Percentiles rank a stretch among this genome's conserved stretches.
Evolutionary conservation across 176 grass and related monocot genomes (phyloP).

Genomic region (Poa pratensis): DNA sequence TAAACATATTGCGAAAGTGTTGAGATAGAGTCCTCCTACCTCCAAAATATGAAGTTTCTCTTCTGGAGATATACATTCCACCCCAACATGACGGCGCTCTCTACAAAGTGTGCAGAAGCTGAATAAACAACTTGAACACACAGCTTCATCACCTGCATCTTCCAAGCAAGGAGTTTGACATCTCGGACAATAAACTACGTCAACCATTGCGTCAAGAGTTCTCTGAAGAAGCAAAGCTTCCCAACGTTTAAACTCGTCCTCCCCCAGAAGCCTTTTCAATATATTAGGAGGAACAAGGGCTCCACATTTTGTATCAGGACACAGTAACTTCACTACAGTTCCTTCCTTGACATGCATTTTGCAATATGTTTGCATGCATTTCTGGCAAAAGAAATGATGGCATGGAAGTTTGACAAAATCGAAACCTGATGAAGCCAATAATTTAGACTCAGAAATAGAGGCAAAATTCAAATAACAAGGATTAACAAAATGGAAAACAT

Average conservation of each 20-base stretch:
- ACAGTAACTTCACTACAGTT: conserved; percentile 66
- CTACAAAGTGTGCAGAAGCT: conserved; percentile 83
- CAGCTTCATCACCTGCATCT: conserved; percentile 66
- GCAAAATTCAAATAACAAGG: conserved; percentile 9
- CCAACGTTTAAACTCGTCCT: conserved; percentile 70
- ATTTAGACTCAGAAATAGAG: conserved; percentile 35
- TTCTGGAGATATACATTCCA: conserved; percentile 60
- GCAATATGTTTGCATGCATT: conserved; percentile 80
- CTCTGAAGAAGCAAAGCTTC: conserved; percentile 71
- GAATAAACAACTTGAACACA: conserved; percentile 82
- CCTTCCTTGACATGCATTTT: conserved; percentile 75
- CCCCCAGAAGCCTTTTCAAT: conserved; percentile 66
- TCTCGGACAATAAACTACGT: conserved; percentile 79
- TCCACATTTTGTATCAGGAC: conserved; percentile 71
- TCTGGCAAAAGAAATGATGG: conserved; percentile 78
- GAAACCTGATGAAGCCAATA: conserved; percentile 49
- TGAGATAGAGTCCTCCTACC: conserved; percentile 42
- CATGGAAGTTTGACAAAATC: conserved; percentile 77
- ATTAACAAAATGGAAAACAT: conserved; percentile 24
- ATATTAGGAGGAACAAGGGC: conserved; percentile 61
- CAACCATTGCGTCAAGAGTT: conserved; percentile 76
- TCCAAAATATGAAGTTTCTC: conserved; percentile 66
- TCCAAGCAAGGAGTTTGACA: conserved; percentile 82
- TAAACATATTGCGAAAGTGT: neutral
- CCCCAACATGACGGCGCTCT: conserved; percentile 74